Conservation (phyloP, 805 yeast species). For the Saccharomycopsis synnaedendra region DNA sequence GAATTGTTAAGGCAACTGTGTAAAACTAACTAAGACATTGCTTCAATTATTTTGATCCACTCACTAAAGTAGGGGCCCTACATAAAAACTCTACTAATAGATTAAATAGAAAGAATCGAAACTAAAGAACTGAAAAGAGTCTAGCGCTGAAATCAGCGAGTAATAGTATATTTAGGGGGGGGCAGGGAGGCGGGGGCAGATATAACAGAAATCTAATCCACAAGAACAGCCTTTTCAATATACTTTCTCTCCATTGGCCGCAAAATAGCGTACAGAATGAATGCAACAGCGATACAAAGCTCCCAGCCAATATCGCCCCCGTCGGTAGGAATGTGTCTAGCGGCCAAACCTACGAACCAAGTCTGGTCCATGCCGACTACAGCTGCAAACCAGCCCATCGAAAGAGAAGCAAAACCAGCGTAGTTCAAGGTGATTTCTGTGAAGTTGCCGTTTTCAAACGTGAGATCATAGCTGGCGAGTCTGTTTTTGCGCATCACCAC, state of each 20-base stretch:
- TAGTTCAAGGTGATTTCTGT: slow-evolving; percentile 52
- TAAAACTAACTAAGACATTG: too few relatives aligned
- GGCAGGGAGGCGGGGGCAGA: background rate
- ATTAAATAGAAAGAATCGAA: too few relatives aligned
- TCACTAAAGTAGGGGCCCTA: too few relatives aligned
- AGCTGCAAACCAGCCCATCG: slow-evolving; percentile 76
- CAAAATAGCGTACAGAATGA: slow-evolving; percentile 42
- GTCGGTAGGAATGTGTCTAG: slow-evolving; percentile 40
- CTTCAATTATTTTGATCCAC: too few relatives aligned
- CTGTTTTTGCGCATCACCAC: slow-evolving; percentile 56
- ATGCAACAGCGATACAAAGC: slow-evolving; percentile 56
- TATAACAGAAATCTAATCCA: background rate
- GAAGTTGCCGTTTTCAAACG: slow-evolving; percentile 33
- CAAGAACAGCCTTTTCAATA: slow-evolving; percentile 22
- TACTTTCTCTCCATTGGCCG: slow-evolving; percentile 63
- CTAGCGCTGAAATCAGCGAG: too few relatives aligned
- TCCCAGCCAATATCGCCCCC: slow-evolving; percentile 90
- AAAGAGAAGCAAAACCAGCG: slow-evolving; percentile 70
- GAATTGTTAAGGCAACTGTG: too few relatives aligned
- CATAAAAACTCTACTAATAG: too few relatives aligned
- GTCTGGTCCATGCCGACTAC: slow-evolving; percentile 81
- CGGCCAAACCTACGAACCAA: slow-evolving; percentile 73
- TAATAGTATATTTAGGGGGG: too few relatives aligned
- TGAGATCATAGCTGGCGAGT: slow-evolving; percentile 47
- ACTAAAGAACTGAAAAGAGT: too few relatives aligned